Evolutionary conservation across 176 grass and related monocot genomes (phyloP).

Genomic region (Cocos nucifera): DNA sequence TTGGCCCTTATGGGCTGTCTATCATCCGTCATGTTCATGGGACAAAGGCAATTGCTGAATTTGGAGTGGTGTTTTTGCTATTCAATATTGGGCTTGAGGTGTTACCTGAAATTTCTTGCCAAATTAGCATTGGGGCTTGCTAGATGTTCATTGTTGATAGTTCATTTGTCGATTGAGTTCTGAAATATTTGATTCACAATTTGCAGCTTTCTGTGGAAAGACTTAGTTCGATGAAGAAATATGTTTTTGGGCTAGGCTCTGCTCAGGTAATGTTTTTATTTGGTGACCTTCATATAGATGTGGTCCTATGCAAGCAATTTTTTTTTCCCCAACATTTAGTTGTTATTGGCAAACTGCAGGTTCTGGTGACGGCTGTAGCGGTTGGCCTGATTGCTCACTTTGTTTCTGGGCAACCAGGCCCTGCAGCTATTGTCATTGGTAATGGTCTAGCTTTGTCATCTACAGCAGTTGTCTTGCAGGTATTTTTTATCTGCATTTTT

Average conservation of each 20-base stretch:
- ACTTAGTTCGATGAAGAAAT: slow-evolving; percentile 99
- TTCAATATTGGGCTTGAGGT: slow-evolving; percentile 99
- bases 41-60: slow-evolving; percentile 98
- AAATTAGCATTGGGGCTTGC: slow-evolving; percentile 1
- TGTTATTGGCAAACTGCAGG: slow-evolving; percentile 27
- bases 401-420: slow-evolving; percentile 54
- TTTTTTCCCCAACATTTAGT: slow-evolving; percentile 8
- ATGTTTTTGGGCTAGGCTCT: slow-evolving; percentile 92
- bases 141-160: neutral
- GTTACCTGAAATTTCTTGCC: slow-evolving; percentile 16
- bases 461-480: slow-evolving; percentile 95
- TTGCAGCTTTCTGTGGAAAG: slow-evolving; percentile 97
- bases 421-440: slow-evolving; percentile 91
- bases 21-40: slow-evolving; percentile 94
- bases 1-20: slow-evolving; percentile 90
- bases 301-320: slow-evolving; percentile 9
- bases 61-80: slow-evolving; percentile 94
- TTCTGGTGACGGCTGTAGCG: slow-evolving; percentile 67
- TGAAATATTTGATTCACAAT: slow-evolving; percentile 3
- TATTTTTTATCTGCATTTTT: slow-evolving; percentile 13
- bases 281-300: slow-evolving; percentile 24
- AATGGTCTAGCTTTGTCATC: slow-evolving; percentile 93
- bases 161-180: slow-evolving; percentile 5
- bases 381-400: slow-evolving; percentile 73
- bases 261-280: slow-evolving; percentile 58